Conservation (phyloP, 2,329 filamentous ascomycete genomes). For the Colletotrichum sidae region DNA sequence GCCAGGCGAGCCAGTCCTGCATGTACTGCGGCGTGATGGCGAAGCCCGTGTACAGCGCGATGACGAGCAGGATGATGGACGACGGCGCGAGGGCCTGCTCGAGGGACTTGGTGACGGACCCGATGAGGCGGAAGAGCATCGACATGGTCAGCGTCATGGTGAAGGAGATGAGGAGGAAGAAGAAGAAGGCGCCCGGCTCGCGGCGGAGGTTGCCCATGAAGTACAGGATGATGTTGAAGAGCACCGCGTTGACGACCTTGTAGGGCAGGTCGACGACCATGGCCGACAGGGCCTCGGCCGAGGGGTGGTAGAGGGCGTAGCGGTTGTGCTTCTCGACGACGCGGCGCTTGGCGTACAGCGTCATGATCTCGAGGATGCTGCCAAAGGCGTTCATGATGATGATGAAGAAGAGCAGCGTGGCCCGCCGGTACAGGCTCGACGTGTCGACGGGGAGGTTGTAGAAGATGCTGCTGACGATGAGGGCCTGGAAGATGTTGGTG, state of each 20-base stretch:
- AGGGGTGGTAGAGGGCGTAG: slow-evolving; percentile 54
- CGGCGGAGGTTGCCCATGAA: slow-evolving; percentile 56
- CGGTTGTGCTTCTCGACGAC: slow-evolving; percentile 54
- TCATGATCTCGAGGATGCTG: slow-evolving; percentile 51
- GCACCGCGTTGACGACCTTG: slow-evolving; percentile 43
- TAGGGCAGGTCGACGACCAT: slow-evolving; percentile 51
- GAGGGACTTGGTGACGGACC: slow-evolving; percentile 58
- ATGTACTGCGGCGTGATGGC: slow-evolving; percentile 57
- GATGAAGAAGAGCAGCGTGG: slow-evolving; percentile 64
- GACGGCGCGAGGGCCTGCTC: slow-evolving; percentile 64
- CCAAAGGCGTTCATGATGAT: slow-evolving; percentile 64
- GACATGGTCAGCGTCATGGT: slow-evolving; percentile 71
- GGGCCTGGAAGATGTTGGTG: slow-evolving; percentile 59
- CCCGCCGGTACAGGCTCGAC: slow-evolving; percentile 57
- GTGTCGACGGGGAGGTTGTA: slow-evolving; percentile 57
- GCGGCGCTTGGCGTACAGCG: slow-evolving; percentile 49
- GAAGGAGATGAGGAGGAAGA: slow-evolving; percentile 72
- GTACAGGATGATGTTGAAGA: slow-evolving; percentile 55
- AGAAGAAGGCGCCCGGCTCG: slow-evolving; percentile 71
- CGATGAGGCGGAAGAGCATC: slow-evolving; percentile 68
- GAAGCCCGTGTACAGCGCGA: slow-evolving; percentile 65
- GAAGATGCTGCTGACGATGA: slow-evolving; percentile 65
- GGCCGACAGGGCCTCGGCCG: slow-evolving; percentile 45
- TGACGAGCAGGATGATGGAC: slow-evolving; percentile 56
- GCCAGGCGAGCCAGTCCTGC: slow-evolving; percentile 64